phyloP scores from a whole-genome alignment of 2,329 filamentous ascomycete species.

The Beauveria sp. region DNA sequence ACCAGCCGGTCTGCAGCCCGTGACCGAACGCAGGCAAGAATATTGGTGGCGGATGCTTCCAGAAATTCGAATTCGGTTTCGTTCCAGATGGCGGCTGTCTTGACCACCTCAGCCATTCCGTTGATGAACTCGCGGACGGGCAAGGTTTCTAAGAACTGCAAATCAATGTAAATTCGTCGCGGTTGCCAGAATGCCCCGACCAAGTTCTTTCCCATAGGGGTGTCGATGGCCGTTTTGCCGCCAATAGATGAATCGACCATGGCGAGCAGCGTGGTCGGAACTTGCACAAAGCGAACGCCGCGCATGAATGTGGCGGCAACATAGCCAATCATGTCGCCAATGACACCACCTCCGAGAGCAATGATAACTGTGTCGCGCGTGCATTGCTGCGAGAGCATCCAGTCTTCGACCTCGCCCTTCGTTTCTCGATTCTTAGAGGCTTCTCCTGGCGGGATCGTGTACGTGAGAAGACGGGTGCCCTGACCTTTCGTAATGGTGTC shows the following conservation, averaged over 20 bases:
- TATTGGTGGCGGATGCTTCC: constrained; percentile 70
- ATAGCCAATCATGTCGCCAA: constrained; percentile 96
- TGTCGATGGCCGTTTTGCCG: constrained; percentile 97
- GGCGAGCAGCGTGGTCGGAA: constrained; percentile 85
- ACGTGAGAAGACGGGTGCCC: constrained; percentile 66
- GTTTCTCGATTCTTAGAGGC: constrained; percentile 88
- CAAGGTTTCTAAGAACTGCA: constrained; percentile 83
- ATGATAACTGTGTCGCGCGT: constrained; percentile 92
- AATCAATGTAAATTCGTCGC: constrained; percentile 85
- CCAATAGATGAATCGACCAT: constrained; percentile 99
- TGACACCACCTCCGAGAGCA: constrained; percentile 90
- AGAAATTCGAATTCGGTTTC: constrained; percentile 78
- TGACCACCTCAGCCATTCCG: constrained; percentile 96
- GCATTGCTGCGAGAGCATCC: constrained; percentile 88
- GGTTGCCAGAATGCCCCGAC: constrained; percentile 97
- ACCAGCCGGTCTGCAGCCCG: constrained; percentile 51
- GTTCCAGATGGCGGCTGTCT: constrained; percentile 95
- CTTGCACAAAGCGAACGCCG: constrained; percentile 90
- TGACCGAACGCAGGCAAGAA: constrained; percentile 45
- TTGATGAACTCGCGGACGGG: constrained; percentile 93
- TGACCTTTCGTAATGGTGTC: constrained; percentile 21
- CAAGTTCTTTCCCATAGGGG: constrained; percentile 90
- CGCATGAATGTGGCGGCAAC: constrained; percentile 98
- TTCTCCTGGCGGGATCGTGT: constrained; percentile 84
- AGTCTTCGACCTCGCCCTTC: constrained; percentile 94